Conservation (phyloP, 257 asterid genomes). For the Henckelia pumila region DNA sequence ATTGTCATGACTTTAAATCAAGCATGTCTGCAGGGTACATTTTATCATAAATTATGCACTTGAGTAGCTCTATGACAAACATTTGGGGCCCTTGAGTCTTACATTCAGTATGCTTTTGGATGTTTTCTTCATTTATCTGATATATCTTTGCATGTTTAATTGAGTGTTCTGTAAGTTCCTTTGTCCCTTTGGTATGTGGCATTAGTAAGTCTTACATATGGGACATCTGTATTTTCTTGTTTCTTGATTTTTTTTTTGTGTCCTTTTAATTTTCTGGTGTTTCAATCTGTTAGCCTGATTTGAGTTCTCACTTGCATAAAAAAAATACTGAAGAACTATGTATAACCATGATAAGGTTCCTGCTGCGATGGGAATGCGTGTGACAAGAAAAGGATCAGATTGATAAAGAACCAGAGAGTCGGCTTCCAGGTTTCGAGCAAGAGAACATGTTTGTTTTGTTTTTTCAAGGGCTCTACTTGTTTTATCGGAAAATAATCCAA, state of each 20-base stretch:
- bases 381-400: too few relatives aligned
- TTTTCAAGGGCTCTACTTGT: conserved; percentile 54
- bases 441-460: too few relatives aligned
- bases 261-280: conserved; percentile 17
- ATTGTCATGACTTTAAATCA: conserved; percentile 17
- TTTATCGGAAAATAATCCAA: conserved; percentile 73
- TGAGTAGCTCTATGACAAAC: conserved; percentile 34
- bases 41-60: conserved; percentile 22
- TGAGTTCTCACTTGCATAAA: too few relatives aligned
- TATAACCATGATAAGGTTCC: too few relatives aligned
- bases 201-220: conserved; percentile 40
- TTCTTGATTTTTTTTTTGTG: conserved; percentile 25
- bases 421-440: too few relatives aligned
- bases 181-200: conserved; percentile 38
- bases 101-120: conserved; percentile 36
- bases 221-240: conserved; percentile 29
- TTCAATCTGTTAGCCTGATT: too few relatives aligned
- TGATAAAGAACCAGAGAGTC: too few relatives aligned
- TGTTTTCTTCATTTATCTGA: conserved; percentile 31
- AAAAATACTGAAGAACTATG: too few relatives aligned
- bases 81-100: conserved; percentile 49
- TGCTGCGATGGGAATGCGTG: too few relatives aligned
- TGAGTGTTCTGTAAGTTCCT: conserved; percentile 25
- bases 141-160: conserved; percentile 37
- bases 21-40: conserved; percentile 23